Evolutionary conservation across 148 eudicot species (phyloP), one percentile per base, ranked within the genome.

Genomic region (Nepenthes gracilis): DNA sequence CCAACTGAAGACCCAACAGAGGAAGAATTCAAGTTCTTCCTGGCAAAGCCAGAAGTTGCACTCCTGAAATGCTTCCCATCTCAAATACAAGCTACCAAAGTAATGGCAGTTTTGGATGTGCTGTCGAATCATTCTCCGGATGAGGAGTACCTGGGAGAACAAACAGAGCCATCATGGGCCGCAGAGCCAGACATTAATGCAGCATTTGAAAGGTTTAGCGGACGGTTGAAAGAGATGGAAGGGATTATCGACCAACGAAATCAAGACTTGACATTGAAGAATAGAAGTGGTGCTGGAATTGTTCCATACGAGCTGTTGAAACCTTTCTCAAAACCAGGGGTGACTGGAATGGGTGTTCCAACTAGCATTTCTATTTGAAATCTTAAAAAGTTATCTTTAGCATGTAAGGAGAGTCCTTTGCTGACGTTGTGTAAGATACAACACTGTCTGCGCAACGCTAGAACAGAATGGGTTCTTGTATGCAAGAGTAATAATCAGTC

Each of bases 291-390:
- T 47, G 91, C 88, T 47, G 96, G 96, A 37, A 65, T 83, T 33
- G 77, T 85, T 57, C 91, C 96, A 7, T 88, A 88, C 15, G 77
- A 78, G 68, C 77, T 87, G 57, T 32, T 87, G 55, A 87, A 85
- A 70, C 96, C 96, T 12, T 69, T 23, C 36, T 85, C 91, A 2
- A 62, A 55, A 48, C 70, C 82, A 33, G 96, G 96, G 10, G 87
- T 84, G 7, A 87, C 95, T 47, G 65, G 66, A 9, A 74, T 60
- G 67, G 95, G 95, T 5, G 80, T 87, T 47, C 87, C 95, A 1
- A 81, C 84, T 52, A 87, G 90, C 68, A 84, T 84, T 55, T 87
- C 90, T 14, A 87, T 84, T 12, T 84, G 61, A 75, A 36, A 14
- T 12, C 6, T 40, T 36, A 36, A 57, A 34, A 23, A 23, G 23